Evolutionary conservation across 257 asterid species (phyloP).

Genomic region (Ilex aquifolium): DNA sequence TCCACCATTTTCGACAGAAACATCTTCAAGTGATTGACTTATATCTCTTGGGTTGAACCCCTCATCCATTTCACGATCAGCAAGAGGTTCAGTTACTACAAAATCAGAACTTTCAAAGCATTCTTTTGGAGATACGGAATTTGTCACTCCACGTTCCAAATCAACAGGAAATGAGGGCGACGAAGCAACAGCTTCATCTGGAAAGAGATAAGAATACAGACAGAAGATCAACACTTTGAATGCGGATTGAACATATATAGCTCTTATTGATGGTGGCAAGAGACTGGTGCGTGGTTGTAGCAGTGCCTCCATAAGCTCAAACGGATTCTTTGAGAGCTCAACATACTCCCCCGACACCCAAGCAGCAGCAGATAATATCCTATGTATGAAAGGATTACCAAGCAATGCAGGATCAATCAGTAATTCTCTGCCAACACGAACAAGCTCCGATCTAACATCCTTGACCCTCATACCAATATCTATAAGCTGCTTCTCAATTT

Average conservation of each 20-base stretch:
- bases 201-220: conserved; percentile 43
- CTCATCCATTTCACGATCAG: conserved; percentile 44
- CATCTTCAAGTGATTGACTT: conserved; percentile 16
- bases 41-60: conserved; percentile 16
- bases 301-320: conserved; percentile 85
- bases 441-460: conserved; percentile 86
- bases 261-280: conserved; percentile 65
- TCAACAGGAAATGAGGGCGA: conserved; percentile 11
- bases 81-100: conserved; percentile 20
- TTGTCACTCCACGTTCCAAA: conserved; percentile 13
- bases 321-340: conserved; percentile 70
- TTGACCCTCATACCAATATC: conserved; percentile 94
- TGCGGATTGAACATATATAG: conserved; percentile 76
- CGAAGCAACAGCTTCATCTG: conserved; percentile 31
- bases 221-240: conserved; percentile 70
- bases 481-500: conserved; percentile 69
- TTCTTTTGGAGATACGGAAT: conserved; percentile 22
- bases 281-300: conserved; percentile 81
- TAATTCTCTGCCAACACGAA: conserved; percentile 71
- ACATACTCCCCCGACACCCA: conserved; percentile 92
- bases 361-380: conserved; percentile 78
- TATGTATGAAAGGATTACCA: conserved; percentile 65
- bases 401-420: conserved; percentile 95
- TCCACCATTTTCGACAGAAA: conserved; percentile 19
- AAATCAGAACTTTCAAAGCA: conserved; percentile 28